Percentiles rank a stretch among this genome's conserved stretches.
Conservation (phyloP, 2,329 filamentous ascomycete species). For the Fusarium sambucinum region DNA sequence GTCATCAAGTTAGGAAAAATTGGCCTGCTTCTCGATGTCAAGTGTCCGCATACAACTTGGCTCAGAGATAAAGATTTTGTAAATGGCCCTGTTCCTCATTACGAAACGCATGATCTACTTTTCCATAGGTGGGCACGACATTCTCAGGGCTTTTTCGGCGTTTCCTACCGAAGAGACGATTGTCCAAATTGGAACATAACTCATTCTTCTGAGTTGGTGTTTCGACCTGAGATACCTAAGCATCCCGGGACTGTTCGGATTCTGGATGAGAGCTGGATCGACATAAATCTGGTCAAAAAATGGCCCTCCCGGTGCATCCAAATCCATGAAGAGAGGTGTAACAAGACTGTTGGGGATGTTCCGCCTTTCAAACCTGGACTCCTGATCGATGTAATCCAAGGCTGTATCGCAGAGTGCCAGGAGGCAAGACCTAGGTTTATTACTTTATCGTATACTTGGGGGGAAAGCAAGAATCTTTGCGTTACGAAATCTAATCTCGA, state of each 20-base stretch:
- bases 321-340: neutral
- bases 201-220: accelerated
- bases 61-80: neutral
- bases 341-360: neutral
- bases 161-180: neutral
- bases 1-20: neutral
- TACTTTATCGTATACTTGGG: neutral
- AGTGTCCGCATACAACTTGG: neutral
- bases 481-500: neutral
- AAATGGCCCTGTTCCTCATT: neutral
- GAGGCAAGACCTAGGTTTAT: neutral
- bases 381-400: neutral
- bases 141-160: neutral
- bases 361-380: neutral
- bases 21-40: neutral
- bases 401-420: neutral
- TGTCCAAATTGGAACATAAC: neutral
- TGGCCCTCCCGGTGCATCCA: neutral
- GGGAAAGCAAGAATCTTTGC: neutral
- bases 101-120: neutral
- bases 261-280: neutral
- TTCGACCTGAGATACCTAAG: neutral
- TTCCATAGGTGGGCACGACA: neutral
- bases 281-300: neutral
- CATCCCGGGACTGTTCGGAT: neutral